Conservation (phyloP, 2,329 filamentous ascomycete genomes). For the Aspergillus texensis region DNA sequence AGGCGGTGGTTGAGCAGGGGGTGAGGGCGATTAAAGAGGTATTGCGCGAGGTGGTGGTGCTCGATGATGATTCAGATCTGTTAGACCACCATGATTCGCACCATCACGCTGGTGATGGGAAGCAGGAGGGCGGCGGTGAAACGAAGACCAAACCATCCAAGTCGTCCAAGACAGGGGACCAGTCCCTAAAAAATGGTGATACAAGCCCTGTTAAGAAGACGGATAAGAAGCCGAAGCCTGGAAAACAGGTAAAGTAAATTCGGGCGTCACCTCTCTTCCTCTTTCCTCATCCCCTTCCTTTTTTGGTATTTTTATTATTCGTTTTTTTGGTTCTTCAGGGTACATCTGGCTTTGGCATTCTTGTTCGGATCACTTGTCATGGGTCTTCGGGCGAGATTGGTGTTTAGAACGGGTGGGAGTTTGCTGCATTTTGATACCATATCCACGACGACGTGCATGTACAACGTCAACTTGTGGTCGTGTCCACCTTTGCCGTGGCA, state of each 20-base stretch:
- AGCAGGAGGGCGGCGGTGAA: constrained; percentile 12
- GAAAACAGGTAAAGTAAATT: constrained; percentile 24
- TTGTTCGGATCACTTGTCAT: neutral
- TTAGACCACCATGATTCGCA: neutral
- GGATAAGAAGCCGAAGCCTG: constrained; percentile 27
- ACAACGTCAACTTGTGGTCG: constrained; percentile 7
- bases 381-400: constrained; percentile 7
- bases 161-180: constrained; percentile 6
- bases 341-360: neutral
- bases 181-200: constrained; percentile 23
- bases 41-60: constrained; percentile 53
- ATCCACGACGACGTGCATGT: constrained; percentile 9
- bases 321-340: neutral
- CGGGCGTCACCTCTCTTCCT: neutral
- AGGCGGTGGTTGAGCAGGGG: constrained; percentile 53
- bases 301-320: neutral
- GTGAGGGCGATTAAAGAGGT: constrained; percentile 55
- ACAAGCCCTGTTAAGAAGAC: constrained; percentile 29
- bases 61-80: constrained; percentile 42
- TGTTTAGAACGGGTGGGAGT: constrained; percentile 14
- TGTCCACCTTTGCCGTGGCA: neutral
- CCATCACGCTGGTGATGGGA: constrained; percentile 11
- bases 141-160: constrained; percentile 12
- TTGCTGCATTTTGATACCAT: constrained; percentile 16
- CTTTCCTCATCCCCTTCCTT: neutral